Base-by-base conservation (phyloP, 352 stramenopile species). In the Pythium aphanidermatum region DNA sequence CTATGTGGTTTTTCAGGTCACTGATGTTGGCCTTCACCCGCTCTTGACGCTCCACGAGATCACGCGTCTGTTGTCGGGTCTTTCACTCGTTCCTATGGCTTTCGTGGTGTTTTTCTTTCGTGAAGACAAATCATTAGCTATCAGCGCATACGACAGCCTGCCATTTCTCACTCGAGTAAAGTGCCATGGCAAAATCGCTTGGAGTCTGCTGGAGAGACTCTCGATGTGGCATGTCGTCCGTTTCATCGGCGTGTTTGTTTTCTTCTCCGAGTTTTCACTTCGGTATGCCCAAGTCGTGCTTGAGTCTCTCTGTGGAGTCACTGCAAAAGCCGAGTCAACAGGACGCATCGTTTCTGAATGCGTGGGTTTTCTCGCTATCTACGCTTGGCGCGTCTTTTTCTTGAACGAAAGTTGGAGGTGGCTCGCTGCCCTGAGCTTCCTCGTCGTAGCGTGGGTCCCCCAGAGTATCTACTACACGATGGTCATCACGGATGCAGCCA, bases 221-320 rank as follows among this genome's bases (percentile, higher is more conserved):
- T 74, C 74, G 0, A 80, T 66, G n/a, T 65, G 57, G 26, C 35
- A 46, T 21, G 37, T 83, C 33, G 59, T 80, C 32, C 65, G 59
- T 8, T 87, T 87, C 43, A 65, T 87, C 42, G 67, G 66, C 29
- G 33, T 81, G 16, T 79, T 80, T 45, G 58, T 75, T 10, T 79
- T 78, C 45, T 62, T 81, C 53, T 69, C 68, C 30, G 70, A 84
- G 47, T 87, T 83, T 38, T 60, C 53, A 13, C 47, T 87, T 38
- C 66, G 51, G 23, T 85, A 77, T 40, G 60, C 70, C 3, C 51
- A 75, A 36, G 43, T 59, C 11, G 56, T 65, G 30, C 57, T 87
- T 10, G 60, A 74, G 16, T 50, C 53, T 27, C 72, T 74, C 50
- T 78, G 59, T 13, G 51, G 52, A 17, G 56, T 83, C 4, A 66